Evolutionary conservation across 495 filamentous ascomycete genomes (phyloP).

Genomic region (Penicillium odoratum): DNA sequence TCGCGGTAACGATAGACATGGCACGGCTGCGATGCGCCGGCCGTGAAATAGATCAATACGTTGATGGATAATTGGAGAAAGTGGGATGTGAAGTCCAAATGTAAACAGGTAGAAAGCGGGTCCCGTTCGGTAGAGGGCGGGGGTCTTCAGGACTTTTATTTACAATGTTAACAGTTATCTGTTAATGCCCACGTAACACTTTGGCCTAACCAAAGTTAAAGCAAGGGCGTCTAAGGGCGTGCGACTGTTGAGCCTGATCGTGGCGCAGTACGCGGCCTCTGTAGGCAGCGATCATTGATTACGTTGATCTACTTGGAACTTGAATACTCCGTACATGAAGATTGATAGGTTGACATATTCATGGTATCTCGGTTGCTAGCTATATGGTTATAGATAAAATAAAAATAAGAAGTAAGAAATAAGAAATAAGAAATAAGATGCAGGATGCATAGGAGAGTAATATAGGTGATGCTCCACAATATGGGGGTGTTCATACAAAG

Average conservation of each 20-base stretch:
- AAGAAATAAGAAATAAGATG: conserved; percentile 8
- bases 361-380: conserved; percentile 39
- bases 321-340: neutral
- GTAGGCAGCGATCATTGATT: conserved; percentile 15
- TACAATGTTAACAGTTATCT: neutral
- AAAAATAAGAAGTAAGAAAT: neutral
- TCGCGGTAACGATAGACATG: conserved; percentile 20
- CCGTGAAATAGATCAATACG: conserved; percentile 14
- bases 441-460: conserved; percentile 18
- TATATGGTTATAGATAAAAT: conserved; percentile 20
- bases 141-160: conserved; percentile 7
- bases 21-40: conserved; percentile 30
- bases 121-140: conserved; percentile 6
- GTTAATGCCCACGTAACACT: conserved; percentile 7
- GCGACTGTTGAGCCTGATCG: conserved; percentile 7
- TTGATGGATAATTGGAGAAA: neutral
- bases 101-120: conserved; percentile 9
- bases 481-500: conserved; percentile 22
- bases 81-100: neutral
- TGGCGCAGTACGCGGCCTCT: conserved; percentile 27
- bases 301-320: neutral
- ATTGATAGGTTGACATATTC: conserved; percentile 19
- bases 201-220: conserved; percentile 6
- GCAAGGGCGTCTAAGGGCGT: conserved; percentile 20
- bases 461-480: conserved; percentile 17